Evolutionary conservation across 768 basidiomycete species (phyloP), one percentile per base, ranked within the genome.

Genomic region (Pulveroboletus frians): DNA sequence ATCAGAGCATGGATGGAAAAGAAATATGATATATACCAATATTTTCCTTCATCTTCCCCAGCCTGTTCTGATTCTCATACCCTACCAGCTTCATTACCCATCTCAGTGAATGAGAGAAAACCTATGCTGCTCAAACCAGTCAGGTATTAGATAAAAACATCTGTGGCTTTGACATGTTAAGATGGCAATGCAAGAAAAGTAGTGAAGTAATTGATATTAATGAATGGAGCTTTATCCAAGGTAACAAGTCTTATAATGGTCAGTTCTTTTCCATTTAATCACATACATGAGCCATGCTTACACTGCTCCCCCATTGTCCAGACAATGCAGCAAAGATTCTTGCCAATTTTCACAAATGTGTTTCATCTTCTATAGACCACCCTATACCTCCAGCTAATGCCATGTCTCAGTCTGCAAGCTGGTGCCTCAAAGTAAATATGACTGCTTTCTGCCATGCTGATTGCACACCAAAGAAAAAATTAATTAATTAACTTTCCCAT

Each of bases 121-220:
- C 74, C 1, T 96, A 92, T 80, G 96, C 96, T 4, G 77, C 83
- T 43, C 88, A 87, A 63, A 97, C 98, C 37, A 94, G 92, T 54
- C 84, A 92, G 69, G 92, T 88, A 6, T 99, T 99, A 66, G 95
- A 94, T 31, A 96, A 99, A 70, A 84, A 86, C 54, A 92, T 98
- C 30, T 99, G 96, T 63, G 96, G 96, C 13, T 99, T 96, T 63
- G 96, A 99, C 68, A 80, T 99, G 78, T 71, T 98, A 54, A 77
- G 96, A 32, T 93, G 91, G 55, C 83, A 85, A 31, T 80, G 77
- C 49, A 90, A 89, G 18, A 68, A 71, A 47, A 80, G 75, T 57
- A 95, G 92, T 65, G 88, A 90, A 67, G 88, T 99, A 21, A 98
- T 99, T 55, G 96, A 99, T 66, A 96, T 98, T 42, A 99, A 98